Conservation (phyloP, 345 rosid species). For the Bretschneidera sinensis region DNA sequence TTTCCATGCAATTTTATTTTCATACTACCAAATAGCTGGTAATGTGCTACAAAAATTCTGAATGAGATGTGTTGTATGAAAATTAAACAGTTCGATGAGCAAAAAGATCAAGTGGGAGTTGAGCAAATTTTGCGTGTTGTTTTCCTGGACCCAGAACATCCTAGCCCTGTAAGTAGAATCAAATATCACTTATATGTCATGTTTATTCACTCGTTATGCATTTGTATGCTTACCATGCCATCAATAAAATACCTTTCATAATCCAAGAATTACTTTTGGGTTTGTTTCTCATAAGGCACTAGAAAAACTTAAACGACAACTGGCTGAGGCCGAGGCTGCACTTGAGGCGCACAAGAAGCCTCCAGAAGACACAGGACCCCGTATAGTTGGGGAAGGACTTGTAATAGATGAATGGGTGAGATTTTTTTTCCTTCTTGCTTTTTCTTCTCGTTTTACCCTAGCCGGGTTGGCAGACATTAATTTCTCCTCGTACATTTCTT, state of each 20-base stretch:
- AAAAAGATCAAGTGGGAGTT: constrained; percentile 57
- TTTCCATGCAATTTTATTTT: too few species aligned
- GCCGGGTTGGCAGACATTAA: too few species aligned
- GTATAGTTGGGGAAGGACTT: constrained; percentile 58
- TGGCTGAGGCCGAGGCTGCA: constrained; percentile 62
- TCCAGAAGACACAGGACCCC: constrained; percentile 44
- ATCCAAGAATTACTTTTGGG: not conserved
- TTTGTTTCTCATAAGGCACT: constrained; percentile 30
- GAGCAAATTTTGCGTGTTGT: constrained; percentile 63
- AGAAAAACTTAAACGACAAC: constrained; percentile 56
- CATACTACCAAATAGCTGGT: not conserved
- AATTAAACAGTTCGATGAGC: constrained; percentile 60
- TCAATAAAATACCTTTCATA: not conserved
- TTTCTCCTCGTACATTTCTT: not conserved
- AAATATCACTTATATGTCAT: not conserved
- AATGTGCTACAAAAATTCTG: too few species aligned
- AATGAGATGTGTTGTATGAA: too few species aligned
- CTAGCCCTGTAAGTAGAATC: constrained; percentile 44
- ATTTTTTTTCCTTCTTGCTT: not conserved
- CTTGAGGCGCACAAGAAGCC: constrained; percentile 57
- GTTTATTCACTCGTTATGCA: not conserved
- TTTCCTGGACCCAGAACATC: constrained; percentile 54
- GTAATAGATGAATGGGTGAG: constrained; percentile 79
- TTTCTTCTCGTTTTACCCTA: not conserved
- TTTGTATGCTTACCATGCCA: not conserved